A percentile compares a stretch with the other conserved stretches of the same genome.
phyloP scores from a whole-genome alignment of 805 yeast genomes.

The Candida coquimbonensis region DNA sequence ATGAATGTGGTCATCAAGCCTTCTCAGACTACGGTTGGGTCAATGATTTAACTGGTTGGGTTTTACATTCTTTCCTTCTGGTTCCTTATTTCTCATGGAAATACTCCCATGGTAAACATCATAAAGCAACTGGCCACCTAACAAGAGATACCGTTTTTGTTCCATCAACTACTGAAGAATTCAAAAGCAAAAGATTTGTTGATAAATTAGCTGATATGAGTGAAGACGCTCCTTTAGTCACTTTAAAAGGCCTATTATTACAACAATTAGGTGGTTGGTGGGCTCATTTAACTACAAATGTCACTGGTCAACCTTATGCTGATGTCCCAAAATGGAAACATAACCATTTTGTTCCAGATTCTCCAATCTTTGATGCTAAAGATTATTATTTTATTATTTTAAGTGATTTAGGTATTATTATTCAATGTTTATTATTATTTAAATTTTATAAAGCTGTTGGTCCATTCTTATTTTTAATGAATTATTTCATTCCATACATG shows the following conservation, averaged over 20 bases:
- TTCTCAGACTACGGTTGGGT: slow-evolving; percentile 66
- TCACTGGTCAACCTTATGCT: slow-evolving; percentile 64
- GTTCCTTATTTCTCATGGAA: slow-evolving; percentile 91
- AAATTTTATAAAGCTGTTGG: slow-evolving; percentile 59
- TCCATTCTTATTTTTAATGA: slow-evolving; percentile 49
- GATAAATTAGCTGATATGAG: slow-evolving; percentile 45
- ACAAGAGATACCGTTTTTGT: slow-evolving; percentile 81
- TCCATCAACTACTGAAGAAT: slow-evolving; percentile 61
- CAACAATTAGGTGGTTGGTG: slow-evolving; percentile 83
- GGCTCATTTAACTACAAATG: slow-evolving; percentile 58
- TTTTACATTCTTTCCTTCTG: slow-evolving; percentile 66
- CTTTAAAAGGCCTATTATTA: slow-evolving; percentile 45
- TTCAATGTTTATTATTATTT: slow-evolving; percentile 47
- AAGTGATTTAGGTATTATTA: slow-evolving; percentile 64
- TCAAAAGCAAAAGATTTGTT: slow-evolving; percentile 32
- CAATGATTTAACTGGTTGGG: slow-evolving; percentile 79
- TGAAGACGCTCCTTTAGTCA: slow-evolving; percentile 69
- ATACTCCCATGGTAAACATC: slow-evolving; percentile 78
- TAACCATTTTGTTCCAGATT: slow-evolving; percentile 65
- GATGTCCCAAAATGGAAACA: slow-evolving; percentile 40
- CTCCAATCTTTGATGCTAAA: slow-evolving; percentile 68
- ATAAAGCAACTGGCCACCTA: slow-evolving; percentile 82
- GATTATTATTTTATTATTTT: slow-evolving; percentile 67
- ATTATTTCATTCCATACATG: slow-evolving; percentile 72
- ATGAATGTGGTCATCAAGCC: slow-evolving; percentile 89